Conservation (phyloP, 2,329 filamentous ascomycete genomes). For the Stromatinia cepivora region DNA sequence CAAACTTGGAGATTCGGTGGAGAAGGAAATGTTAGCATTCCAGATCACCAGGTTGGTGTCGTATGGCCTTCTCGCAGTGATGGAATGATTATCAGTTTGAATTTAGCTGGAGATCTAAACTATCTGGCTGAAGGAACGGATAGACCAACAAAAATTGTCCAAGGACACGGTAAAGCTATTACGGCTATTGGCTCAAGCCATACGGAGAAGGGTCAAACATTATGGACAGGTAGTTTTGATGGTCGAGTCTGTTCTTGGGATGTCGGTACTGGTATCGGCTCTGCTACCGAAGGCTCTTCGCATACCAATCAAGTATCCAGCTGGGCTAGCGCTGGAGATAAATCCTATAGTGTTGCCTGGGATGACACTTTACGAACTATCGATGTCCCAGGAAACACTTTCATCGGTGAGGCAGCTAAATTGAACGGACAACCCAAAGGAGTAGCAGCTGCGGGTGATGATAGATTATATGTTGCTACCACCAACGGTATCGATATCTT, state of each 20-base stretch:
- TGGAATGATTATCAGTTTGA: conserved; percentile 85
- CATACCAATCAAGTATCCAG: conserved; percentile 86
- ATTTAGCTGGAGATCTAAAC: conserved; percentile 83
- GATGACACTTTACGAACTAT: conserved; percentile 85
- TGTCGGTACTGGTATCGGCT: conserved; percentile 64
- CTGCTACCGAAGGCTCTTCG: conserved; percentile 72
- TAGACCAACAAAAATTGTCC: conserved; percentile 69
- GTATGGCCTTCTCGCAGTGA: conserved; percentile 84
- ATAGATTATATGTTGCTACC: conserved; percentile 52
- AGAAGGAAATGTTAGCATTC: conserved; percentile 64
- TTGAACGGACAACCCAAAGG: conserved; percentile 81
- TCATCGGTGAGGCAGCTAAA: conserved; percentile 66
- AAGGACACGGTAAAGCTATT: conserved; percentile 89
- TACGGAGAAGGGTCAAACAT: conserved; percentile 52
- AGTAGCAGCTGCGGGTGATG: conserved; percentile 55
- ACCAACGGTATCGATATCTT: conserved; percentile 59
- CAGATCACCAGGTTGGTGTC: conserved; percentile 90
- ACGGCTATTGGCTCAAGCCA: conserved; percentile 68
- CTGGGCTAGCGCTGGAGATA: conserved; percentile 61
- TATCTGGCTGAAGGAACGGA: conserved; percentile 75
- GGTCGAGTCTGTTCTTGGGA: conserved; percentile 87
- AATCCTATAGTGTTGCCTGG: conserved; percentile 88
- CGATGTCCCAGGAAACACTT: conserved; percentile 72
- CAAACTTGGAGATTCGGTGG: conserved; percentile 85
- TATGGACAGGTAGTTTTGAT: conserved; percentile 92